Evolutionary conservation across 2,329 filamentous ascomycete genomes (phyloP).

Genomic region (Fusarium pilosicola): DNA sequence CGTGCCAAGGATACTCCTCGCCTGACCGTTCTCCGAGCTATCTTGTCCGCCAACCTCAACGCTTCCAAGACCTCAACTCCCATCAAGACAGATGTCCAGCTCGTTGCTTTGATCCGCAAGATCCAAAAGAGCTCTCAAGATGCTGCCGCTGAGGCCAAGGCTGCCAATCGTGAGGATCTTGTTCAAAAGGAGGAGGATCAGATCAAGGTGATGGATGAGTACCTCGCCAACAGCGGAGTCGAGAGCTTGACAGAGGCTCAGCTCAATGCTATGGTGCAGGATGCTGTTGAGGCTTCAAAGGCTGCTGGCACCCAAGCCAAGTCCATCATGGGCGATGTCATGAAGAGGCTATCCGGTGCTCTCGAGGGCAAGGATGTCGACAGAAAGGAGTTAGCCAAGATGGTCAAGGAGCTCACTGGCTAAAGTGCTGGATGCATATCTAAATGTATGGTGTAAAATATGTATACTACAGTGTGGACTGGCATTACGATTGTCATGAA

Average conservation of each 20-base stretch:
- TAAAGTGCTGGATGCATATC: slow-evolving; percentile 7
- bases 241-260: slow-evolving; percentile 68
- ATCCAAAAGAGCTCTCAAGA: slow-evolving; percentile 66
- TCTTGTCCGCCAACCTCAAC: slow-evolving; percentile 78
- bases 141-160: slow-evolving; percentile 71
- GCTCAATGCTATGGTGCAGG: slow-evolving; percentile 63
- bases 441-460: slow-evolving; percentile 33
- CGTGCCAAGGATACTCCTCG: slow-evolving; percentile 70
- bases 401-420: slow-evolving; percentile 64
- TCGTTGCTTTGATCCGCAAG: slow-evolving; percentile 74
- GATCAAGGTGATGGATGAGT: slow-evolving; percentile 72
- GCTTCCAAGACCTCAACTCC: slow-evolving; percentile 77
- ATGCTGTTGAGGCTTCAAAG: slow-evolving; percentile 62
- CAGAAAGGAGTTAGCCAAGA: slow-evolving; percentile 66
- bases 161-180: slow-evolving; percentile 73
- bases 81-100: slow-evolving; percentile 75
- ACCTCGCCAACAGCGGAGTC: slow-evolving; percentile 68
- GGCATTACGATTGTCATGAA: slow-evolving; percentile 2
- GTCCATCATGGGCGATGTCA: slow-evolving; percentile 66
- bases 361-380: slow-evolving; percentile 74
- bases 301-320: slow-evolving; percentile 57
- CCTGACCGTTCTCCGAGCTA: slow-evolving; percentile 73
- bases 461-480: slow-evolving; percentile 37
- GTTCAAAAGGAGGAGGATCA: slow-evolving; percentile 76
- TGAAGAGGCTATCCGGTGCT: slow-evolving; percentile 67